Base-by-base conservation (phyloP, 1,139 yeast genomes). In the Pichia sp. region DNA sequence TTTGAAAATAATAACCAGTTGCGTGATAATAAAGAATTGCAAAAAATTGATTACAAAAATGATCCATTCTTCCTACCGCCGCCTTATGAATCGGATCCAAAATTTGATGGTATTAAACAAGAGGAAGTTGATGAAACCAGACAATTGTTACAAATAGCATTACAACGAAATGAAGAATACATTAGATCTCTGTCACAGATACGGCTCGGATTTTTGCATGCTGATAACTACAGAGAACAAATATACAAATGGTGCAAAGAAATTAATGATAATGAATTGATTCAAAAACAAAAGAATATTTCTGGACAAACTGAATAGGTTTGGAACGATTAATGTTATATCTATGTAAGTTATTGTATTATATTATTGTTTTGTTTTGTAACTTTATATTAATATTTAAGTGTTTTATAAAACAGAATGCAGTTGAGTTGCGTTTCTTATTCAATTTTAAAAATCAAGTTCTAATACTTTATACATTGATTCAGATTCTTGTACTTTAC, bases 131-230 rank as follows among this genome's bases (percentile, higher is more conserved):
- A 80, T 53, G 82, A 78, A 41, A 70, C 83, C 1, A 67, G 87
- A 47, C 87, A 82, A 59, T 62, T 80, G 47, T 71, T 82, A 4
- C 87, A 82, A 53, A 78, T 82, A 40, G 85, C 85, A 0, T 66
- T 87, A 42, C 97, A 92, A 65, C 74, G 97, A 59, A 87, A 87
- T 57, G 90, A 87, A 60, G 97, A 92, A 63, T 90, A 84, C 61
- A 82, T 89, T 45, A 75, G 94, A 57, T 85, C 89, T 52, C 69
- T 92, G 61, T 70, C 78, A 25, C 76, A 72, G 36, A 75, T 92
- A 39, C 73, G 97, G 53, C 74, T 74, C 56, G 94, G 90, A 1
- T 68, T 90, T 26, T 78, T 85, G 32, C 74, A 87, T 54, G 92
- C 96, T 1, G 87, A 85, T 55, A 68, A 92, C 48, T 73, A 84